phyloP scores from a whole-genome alignment of 129 eudicot species.

The Erigeron canadensis region DNA sequence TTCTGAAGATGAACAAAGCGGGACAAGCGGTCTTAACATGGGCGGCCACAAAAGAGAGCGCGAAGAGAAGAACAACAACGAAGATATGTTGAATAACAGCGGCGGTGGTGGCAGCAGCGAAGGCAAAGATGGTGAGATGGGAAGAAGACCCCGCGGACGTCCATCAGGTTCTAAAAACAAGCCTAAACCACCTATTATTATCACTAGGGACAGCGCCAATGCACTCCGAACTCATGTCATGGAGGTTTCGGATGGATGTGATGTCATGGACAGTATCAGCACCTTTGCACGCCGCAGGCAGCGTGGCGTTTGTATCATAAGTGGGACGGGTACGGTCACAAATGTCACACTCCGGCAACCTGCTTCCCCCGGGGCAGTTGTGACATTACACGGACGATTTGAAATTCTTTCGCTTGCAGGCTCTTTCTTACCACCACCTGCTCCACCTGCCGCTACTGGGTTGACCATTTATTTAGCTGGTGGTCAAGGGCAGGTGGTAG shows the following conservation, averaged over 20 bases:
- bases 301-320: conserved; percentile 70
- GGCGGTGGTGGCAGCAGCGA: conserved; percentile 42
- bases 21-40: conserved; percentile 56
- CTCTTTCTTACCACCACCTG: conserved; percentile 75
- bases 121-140: conserved; percentile 46
- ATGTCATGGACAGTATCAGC: conserved; percentile 64
- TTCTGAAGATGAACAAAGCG: conserved; percentile 76
- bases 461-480: conserved; percentile 74
- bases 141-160: conserved; percentile 68
- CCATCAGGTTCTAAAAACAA: conserved; percentile 79
- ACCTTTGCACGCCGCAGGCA: conserved; percentile 68
- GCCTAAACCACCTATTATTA: conserved; percentile 74
- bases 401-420: conserved; percentile 78
- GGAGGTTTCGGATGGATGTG: conserved; percentile 77
- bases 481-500: conserved; percentile 86
- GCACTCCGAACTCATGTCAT: conserved; percentile 80
- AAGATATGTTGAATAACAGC: conserved; percentile 22
- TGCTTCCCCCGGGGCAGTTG: conserved; percentile 56
- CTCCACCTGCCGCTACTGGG: conserved; percentile 73
- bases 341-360: conserved; percentile 76
- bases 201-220: conserved; percentile 69
- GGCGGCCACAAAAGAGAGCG: conserved; percentile 54
- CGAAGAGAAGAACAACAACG: conserved; percentile 40
- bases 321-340: conserved; percentile 68
- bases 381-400: conserved; percentile 69